phyloP scores from a whole-genome alignment of 192 early-diverging fungal species.

The Coemansia sp. region DNA sequence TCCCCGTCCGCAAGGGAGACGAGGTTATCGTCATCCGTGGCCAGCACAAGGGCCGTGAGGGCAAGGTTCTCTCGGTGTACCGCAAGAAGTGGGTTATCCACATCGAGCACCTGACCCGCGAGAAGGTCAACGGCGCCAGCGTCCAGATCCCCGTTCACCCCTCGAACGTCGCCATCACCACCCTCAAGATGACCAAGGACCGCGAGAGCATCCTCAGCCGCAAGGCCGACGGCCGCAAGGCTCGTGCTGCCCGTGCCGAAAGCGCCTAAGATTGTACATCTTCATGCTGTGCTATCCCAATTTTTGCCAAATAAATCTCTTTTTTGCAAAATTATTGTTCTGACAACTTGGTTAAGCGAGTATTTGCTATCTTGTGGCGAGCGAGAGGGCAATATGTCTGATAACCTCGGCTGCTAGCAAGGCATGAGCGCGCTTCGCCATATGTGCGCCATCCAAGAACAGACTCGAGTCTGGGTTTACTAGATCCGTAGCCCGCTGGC shows the following conservation, averaged over 20 bases:
- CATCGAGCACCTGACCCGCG: constrained; percentile 94
- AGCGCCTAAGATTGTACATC: constrained; percentile 24
- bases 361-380: constrained; percentile 1
- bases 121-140: constrained; percentile 97
- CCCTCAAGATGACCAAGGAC: constrained; percentile 97
- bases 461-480: constrained; percentile 22
- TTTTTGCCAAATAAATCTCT: background rate
- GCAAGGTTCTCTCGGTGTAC: constrained; percentile 96
- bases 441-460: constrained; percentile 42
- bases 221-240: constrained; percentile 68
- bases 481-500: background rate
- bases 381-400: constrained; percentile 9
- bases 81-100: constrained; percentile 99
- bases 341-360: background rate
- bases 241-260: constrained; percentile 19
- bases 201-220: constrained; percentile 87
- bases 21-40: constrained; percentile 97
- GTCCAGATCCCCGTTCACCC: constrained; percentile 95
- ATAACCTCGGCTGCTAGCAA: constrained; percentile 33
- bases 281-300: background rate
- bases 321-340: background rate
- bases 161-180: constrained; percentile 97
- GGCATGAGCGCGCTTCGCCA: constrained; percentile 42
- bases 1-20: constrained; percentile 98
- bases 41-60: constrained; percentile 95